phyloP scores from a whole-genome alignment of 371 early-diverging fungal genomes.

The Apophysomyces variabilis region DNA sequence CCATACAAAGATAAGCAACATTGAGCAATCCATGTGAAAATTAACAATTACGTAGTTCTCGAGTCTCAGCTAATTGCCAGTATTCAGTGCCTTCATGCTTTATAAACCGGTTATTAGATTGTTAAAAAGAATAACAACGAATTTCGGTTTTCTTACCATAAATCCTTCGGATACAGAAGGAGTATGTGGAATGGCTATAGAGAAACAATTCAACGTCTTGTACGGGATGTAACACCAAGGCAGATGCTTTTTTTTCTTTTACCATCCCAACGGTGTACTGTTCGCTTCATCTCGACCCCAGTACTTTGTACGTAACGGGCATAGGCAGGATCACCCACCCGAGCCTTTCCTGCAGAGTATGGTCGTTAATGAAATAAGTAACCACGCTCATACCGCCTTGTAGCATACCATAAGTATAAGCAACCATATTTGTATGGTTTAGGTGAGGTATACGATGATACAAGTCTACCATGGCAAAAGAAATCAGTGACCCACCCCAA shows the following conservation, averaged over 20 bases:
- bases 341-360: not conserved
- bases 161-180: not conserved
- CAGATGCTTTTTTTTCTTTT: not conserved
- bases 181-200: conserved; percentile 10
- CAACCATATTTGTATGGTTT: conserved; percentile 2
- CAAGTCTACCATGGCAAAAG: conserved; percentile 10
- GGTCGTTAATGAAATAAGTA: not conserved
- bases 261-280: conserved; percentile 9
- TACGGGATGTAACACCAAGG: too few species aligned
- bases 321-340: conserved; percentile 5
- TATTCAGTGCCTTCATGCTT: conserved; percentile 16
- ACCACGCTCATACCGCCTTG: not conserved
- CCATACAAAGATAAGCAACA: not conserved
- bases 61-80: not conserved
- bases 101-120: not conserved
- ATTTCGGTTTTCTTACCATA: not conserved
- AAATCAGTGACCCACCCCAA: conserved; percentile 7
- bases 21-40: not conserved
- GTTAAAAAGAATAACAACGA: not conserved
- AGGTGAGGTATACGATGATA: not conserved
- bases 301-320: conserved; percentile 6
- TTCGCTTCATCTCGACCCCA: conserved; percentile 11
- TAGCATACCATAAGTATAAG: conserved; percentile 11
- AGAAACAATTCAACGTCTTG: not conserved
- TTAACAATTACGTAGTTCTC: not conserved